phyloP scores from a whole-genome alignment of 345 rosid species.

The Mercurialis annua region DNA sequence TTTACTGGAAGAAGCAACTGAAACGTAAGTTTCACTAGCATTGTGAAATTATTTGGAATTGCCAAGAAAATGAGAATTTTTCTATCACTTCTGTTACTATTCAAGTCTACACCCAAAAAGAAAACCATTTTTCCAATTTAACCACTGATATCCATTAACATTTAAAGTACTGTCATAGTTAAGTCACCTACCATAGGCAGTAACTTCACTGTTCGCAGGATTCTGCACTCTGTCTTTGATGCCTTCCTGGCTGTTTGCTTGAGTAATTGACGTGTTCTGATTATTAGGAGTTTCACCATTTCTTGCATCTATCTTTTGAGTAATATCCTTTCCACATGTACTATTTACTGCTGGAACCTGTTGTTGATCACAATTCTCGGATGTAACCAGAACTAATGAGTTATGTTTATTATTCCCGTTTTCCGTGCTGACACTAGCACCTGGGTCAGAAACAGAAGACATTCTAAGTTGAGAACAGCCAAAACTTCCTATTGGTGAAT shows the following conservation, averaged over 20 bases:
- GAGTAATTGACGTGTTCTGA: background rate
- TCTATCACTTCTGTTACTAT: background rate
- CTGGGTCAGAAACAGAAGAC: constrained; percentile 8
- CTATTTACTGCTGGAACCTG: constrained; percentile 15
- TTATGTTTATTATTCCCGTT: constrained; percentile 18
- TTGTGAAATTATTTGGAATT: background rate
- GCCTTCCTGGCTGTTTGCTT: constrained; percentile 1
- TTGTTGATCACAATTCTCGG: constrained; percentile 1
- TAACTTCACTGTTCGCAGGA: constrained; percentile 23
- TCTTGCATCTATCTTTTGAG: background rate
- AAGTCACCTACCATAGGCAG: constrained; percentile 31
- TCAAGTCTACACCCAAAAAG: background rate
- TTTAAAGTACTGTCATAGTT: background rate
- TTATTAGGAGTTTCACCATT: constrained; percentile 12
- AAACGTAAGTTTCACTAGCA: background rate
- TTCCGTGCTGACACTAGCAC: constrained; percentile 16
- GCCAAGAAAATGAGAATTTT: background rate
- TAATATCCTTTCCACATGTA: constrained; percentile 2
- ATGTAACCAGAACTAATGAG: constrained; percentile 21
- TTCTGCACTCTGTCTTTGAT: constrained; percentile 14
- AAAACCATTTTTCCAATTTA: background rate
- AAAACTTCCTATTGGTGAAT: constrained; percentile 10
- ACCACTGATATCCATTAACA: background rate
- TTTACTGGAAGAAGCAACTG: background rate
- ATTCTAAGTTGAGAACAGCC: constrained; percentile 13